phyloP scores from a whole-genome alignment of 495 filamentous ascomycete genomes.

The Xylaria intraflava region DNA sequence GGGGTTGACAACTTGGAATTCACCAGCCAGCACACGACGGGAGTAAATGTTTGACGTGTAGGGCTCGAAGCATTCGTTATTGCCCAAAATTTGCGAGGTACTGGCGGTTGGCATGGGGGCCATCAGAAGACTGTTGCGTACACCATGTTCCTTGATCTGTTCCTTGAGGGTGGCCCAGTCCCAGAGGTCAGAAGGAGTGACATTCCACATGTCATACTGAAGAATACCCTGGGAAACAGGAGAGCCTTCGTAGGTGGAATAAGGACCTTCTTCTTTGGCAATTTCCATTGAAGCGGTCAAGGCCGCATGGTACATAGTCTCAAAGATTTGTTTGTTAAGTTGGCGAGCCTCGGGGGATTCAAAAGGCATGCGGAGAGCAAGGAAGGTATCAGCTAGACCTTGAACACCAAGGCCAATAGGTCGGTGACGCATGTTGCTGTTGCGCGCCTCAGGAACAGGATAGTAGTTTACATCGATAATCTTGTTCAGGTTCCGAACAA shows the following conservation, averaged over 20 bases:
- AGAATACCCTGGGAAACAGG: constrained; percentile 93
- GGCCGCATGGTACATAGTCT: constrained; percentile 97
- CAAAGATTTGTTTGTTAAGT: constrained; percentile 97
- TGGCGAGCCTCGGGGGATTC: constrained; percentile 89
- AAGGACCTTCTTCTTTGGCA: constrained; percentile 73
- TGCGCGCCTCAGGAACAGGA: constrained; percentile 84
- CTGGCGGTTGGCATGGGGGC: constrained; percentile 97
- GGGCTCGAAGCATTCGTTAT: constrained; percentile 99
- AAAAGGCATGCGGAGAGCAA: constrained; percentile 93
- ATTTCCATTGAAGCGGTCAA: constrained; percentile 82
- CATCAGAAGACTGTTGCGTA: constrained; percentile 89
- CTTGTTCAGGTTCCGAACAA: constrained; percentile 90
- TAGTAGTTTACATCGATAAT: constrained; percentile 98
- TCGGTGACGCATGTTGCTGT: constrained; percentile 91
- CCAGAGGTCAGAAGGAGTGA: constrained; percentile 89
- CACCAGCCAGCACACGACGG: constrained; percentile 92
- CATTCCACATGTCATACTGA: constrained; percentile 98
- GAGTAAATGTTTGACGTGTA: constrained; percentile 99
- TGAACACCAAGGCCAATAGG: constrained; percentile 95
- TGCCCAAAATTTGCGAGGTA: constrained; percentile 92
- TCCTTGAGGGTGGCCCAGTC: constrained; percentile 89
- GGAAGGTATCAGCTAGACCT: constrained; percentile 97
- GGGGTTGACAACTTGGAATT: constrained; percentile 99
- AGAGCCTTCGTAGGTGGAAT: constrained; percentile 86
- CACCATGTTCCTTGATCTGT: constrained; percentile 81